A percentile compares a stretch with the other conserved stretches of the same genome.
Evolutionary conservation across 345 rosid species (phyloP).

Genomic region (Theobroma cacao): DNA sequence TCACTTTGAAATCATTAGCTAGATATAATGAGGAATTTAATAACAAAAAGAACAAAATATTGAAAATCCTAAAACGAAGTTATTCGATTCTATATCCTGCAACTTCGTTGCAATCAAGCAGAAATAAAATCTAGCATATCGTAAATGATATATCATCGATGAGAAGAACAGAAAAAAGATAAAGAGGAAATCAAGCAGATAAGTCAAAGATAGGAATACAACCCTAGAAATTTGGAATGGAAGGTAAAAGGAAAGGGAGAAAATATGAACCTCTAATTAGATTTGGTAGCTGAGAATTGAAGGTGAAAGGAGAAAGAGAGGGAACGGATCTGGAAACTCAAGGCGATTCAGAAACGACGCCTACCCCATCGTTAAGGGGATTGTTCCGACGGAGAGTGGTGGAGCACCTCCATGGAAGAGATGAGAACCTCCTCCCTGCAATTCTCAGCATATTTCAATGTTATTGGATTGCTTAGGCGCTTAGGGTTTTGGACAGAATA

Average conservation of each 20-base stretch:
- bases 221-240: neutral
- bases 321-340: conserved; percentile 35
- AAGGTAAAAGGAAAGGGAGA: neutral
- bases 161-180: neutral
- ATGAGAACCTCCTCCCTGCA: conserved; percentile 72
- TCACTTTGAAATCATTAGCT: neutral
- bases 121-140: neutral
- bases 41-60: neutral
- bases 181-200: neutral
- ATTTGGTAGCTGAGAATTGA: conserved; percentile 33
- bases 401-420: conserved; percentile 46
- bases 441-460: conserved; percentile 57
- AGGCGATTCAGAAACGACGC: conserved; percentile 17
- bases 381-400: conserved; percentile 31
- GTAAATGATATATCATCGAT: neutral
- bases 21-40: neutral
- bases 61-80: neutral
- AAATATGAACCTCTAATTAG: conserved; percentile 51
- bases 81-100: neutral
- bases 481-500: neutral
- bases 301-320: conserved; percentile 21
- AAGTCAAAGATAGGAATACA: too few relatives aligned
- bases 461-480: conserved; percentile 4
- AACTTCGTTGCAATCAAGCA: neutral
- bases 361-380: conserved; percentile 22